A percentile compares a stretch with the other conserved stretches of the same genome.
Evolutionary conservation across 2,329 filamentous ascomycete genomes (phyloP).

Genomic region (Monosporascus sp.): DNA sequence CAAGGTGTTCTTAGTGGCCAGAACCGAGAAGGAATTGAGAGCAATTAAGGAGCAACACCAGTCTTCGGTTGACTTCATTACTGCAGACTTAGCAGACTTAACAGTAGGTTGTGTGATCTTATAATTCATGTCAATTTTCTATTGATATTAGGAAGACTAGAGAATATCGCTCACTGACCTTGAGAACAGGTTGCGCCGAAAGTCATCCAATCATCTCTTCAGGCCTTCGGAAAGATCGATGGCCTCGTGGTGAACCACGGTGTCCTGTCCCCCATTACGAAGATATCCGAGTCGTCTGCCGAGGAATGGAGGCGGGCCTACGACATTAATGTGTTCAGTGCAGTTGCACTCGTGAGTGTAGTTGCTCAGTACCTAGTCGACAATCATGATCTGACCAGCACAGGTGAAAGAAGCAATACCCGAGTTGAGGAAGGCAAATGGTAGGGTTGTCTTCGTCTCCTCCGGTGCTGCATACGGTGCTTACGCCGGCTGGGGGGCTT

Average conservation of each 20-base stretch:
- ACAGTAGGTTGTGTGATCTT: constrained; percentile 31
- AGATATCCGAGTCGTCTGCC: constrained; percentile 60
- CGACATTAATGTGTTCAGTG: constrained; percentile 83
- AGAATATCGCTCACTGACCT: constrained; percentile 2
- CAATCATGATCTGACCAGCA: neutral
- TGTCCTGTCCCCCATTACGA: constrained; percentile 67
- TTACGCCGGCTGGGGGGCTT: constrained; percentile 72
- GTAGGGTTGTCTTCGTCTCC: constrained; percentile 72
- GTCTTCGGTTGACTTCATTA: constrained; percentile 49
- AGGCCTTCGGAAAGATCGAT: constrained; percentile 69
- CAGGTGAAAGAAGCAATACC: constrained; percentile 68
- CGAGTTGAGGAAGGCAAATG: constrained; percentile 61
- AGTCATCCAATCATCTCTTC: constrained; percentile 60
- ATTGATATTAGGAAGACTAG: neutral
- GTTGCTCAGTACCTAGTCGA: neutral
- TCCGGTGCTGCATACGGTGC: constrained; percentile 67
- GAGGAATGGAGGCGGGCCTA: constrained; percentile 73
- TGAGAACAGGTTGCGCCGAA: constrained; percentile 46
- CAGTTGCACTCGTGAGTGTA: constrained; percentile 64
- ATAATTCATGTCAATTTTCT: neutral
- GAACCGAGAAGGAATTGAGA: constrained; percentile 45
- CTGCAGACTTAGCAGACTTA: constrained; percentile 50
- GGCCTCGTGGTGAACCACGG: constrained; percentile 87
- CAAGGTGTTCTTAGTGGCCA: constrained; percentile 55
- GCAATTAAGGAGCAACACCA: constrained; percentile 47